Conservation (phyloP, 1,284 basidiomycete genomes). For the Microbotryum silenes-acaulis region DNA sequence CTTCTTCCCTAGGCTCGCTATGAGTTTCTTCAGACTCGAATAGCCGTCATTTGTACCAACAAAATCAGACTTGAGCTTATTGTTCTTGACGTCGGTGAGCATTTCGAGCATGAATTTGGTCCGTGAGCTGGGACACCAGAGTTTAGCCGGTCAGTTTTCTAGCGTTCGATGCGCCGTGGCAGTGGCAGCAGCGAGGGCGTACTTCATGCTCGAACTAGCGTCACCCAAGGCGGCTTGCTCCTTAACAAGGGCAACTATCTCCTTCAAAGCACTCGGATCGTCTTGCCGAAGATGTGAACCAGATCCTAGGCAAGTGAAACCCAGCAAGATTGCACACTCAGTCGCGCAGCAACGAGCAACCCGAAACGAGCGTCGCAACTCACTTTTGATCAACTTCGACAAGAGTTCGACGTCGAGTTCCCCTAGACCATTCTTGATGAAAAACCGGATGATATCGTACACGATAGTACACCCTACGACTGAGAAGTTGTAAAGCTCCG, state of each 20-base stretch:
- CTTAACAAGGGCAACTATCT: conserved; percentile 58
- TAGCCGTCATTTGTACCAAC: conserved; percentile 61
- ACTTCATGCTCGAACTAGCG: too few species aligned
- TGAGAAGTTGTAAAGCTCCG: conserved; percentile 92
- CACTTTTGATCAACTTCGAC: conserved; percentile 76
- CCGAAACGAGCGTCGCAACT: conserved; percentile 36
- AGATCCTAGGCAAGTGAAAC: conserved; percentile 50
- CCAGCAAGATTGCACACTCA: not conserved
- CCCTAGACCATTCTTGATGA: conserved; percentile 57
- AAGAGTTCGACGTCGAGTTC: conserved; percentile 81
- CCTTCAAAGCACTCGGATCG: conserved; percentile 49
- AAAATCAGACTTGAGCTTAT: conserved; percentile 60
- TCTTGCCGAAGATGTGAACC: conserved; percentile 75
- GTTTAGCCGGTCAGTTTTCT: too few species aligned
- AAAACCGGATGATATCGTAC: conserved; percentile 77
- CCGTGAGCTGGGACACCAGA: conserved; percentile 54
- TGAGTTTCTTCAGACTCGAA: conserved; percentile 71
- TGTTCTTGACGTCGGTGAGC: conserved; percentile 79
- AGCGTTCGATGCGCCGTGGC: too few species aligned
- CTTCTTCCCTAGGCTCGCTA: conserved; percentile 65
- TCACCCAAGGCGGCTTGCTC: conserved; percentile 43
- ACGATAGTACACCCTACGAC: conserved; percentile 79
- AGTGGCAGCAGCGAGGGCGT: too few species aligned
- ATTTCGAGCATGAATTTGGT: conserved; percentile 91
- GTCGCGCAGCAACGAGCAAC: not conserved